Evolutionary conservation across 768 basidiomycete genomes (phyloP), one percentile per base, ranked within the genome.

Genomic region (Amanita jacksonii): DNA sequence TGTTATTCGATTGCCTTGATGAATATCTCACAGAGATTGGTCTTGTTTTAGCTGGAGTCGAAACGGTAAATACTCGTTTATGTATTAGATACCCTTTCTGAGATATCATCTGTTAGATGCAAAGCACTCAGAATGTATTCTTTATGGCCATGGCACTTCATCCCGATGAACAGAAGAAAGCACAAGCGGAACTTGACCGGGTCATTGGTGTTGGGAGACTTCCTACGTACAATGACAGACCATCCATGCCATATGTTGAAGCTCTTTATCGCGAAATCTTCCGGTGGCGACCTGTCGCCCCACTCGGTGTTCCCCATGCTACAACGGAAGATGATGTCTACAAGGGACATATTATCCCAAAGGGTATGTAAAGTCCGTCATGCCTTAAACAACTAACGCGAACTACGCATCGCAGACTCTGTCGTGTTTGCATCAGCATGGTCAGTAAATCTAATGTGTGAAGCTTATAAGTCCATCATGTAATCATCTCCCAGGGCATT

Each of bases 111-210:
- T 12, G 7, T 28, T 12, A 28, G 27, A 28, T 12, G 12, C 27
- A 28, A 28, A 28, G 6, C 6, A 12, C 27, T 6, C 27, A 6
- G 6, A 12, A 6, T 28, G 27, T 28, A 6, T 28, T 28, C 27
- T 6, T 28, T 6, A 6, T 28, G 27, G 27, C 27, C 9, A 41
- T 52, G 46, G 35, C 41, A 5, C 36, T 41, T 19, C 47, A 50
- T 18, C 52, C 43, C 20, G 36, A 38, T 9, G 41, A 45, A 25
- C 52, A 50, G 16, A 13, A 31, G 10, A 38, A 33, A 24, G 49
- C 41, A 10, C 49, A 48, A 37, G 40, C 32, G 13, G 52, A 52
- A 38, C 32, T 52, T 9, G 52, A 52, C 33, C n/a, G 20, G 5
- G 47, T 50, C 19, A 31, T 52, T 13, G 52, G 47, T 1, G 13